Percentiles rank a stretch among this genome's conserved stretches.
phyloP scores from a whole-genome alignment of 1,284 basidiomycete genomes.

The Austroboletus novae-zelandiae region DNA sequence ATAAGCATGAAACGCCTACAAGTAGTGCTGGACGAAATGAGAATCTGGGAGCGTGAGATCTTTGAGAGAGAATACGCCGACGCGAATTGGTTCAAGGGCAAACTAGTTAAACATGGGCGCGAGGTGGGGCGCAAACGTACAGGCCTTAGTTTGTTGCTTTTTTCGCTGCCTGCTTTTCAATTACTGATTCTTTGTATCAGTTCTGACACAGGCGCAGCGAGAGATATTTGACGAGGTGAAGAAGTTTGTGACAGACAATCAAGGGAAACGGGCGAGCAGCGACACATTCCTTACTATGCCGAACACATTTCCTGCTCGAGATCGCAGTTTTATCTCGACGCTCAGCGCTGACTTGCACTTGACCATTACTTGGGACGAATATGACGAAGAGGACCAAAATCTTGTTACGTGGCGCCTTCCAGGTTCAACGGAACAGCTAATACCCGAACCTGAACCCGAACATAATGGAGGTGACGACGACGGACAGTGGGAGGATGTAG shows the following conservation, averaged over 20 bases:
- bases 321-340: conserved; percentile 73
- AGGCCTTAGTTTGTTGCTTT: conserved; percentile 45
- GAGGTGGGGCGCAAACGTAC: conserved; percentile 49
- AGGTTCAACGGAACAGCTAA: conserved; percentile 43
- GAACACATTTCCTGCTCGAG: conserved; percentile 76
- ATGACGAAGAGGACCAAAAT: conserved; percentile 79
- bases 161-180: not conserved
- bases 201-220: conserved; percentile 71
- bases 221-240: conserved; percentile 76
- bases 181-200: conserved; percentile 36
- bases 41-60: conserved; percentile 81
- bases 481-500: conserved; percentile 45
- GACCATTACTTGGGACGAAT: conserved; percentile 84
- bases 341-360: conserved; percentile 78
- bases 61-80: conserved; percentile 92
- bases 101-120: conserved; percentile 72
- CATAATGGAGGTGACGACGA: conserved; percentile 30
- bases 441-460: conserved; percentile 29
- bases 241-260: conserved; percentile 63
- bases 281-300: conserved; percentile 56
- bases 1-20: conserved; percentile 85
- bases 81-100: conserved; percentile 87
- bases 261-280: conserved; percentile 40
- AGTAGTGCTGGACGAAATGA: conserved; percentile 86
- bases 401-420: conserved; percentile 65